Evolutionary conservation across 768 basidiomycete genomes (phyloP).

Genomic region (Leucosporidium yakuticum): DNA sequence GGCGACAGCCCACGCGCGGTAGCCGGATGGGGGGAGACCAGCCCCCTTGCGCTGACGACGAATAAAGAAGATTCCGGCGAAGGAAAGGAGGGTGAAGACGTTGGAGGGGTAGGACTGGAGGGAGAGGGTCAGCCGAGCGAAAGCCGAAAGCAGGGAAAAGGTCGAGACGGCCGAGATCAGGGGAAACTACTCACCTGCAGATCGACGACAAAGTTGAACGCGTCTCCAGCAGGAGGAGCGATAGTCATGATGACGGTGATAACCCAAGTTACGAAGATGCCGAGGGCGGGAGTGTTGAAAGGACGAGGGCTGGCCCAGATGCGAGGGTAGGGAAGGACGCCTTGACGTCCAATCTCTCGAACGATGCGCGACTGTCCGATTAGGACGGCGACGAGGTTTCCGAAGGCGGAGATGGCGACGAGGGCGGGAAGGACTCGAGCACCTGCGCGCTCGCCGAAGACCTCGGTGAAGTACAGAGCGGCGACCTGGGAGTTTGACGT

Average conservation of each 20-base stretch:
- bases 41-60: not conserved
- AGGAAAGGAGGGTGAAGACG: slow-evolving; percentile 37
- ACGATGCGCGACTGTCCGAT: slow-evolving; percentile 50
- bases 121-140: too few species aligned
- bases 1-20: not conserved
- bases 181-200: slow-evolving; percentile 39
- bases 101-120: slow-evolving; percentile 37
- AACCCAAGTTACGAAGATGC: slow-evolving; percentile 59
- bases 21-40: not conserved
- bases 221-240: slow-evolving; percentile 63
- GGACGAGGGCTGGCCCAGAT: slow-evolving; percentile 68
- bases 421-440: slow-evolving; percentile 3
- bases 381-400: not conserved
- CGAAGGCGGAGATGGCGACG: slow-evolving; percentile 3
- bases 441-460: not conserved
- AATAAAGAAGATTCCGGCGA: slow-evolving; percentile 1
- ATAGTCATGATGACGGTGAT: slow-evolving; percentile 56
- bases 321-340: slow-evolving; percentile 53
- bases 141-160: too few species aligned
- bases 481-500: not conserved
- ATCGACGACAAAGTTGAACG: slow-evolving; percentile 65
- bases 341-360: slow-evolving; percentile 54
- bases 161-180: slow-evolving; percentile 16
- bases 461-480: not conserved
- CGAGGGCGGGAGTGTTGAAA: slow-evolving; percentile 61